phyloP scores from a whole-genome alignment of 2,329 filamentous ascomycete species.

The Neonectria hederae region DNA sequence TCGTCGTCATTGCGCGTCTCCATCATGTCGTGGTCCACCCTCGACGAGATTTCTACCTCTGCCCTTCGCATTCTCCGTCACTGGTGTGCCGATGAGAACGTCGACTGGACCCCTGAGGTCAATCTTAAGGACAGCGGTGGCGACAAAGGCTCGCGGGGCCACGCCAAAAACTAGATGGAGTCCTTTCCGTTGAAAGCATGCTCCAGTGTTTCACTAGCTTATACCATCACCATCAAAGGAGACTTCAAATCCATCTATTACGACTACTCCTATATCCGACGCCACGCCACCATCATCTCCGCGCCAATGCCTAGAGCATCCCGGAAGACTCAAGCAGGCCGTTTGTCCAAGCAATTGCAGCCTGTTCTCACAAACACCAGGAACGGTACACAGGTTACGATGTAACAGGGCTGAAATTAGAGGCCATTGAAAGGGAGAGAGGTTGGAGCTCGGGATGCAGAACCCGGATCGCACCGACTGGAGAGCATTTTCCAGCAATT shows the following conservation, averaged over 20 bases:
- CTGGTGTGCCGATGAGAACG: constrained; percentile 56
- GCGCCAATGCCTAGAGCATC: constrained; percentile 4
- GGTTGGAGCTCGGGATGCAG: constrained; percentile 11
- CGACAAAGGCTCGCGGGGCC: neutral
- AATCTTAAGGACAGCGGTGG: constrained; percentile 36
- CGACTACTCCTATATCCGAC: constrained; percentile 8
- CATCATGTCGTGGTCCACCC: constrained; percentile 53
- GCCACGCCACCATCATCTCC: constrained; percentile 3
- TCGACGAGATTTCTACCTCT: constrained; percentile 55
- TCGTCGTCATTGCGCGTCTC: constrained; percentile 44
- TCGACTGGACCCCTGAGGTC: constrained; percentile 57
- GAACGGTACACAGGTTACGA: neutral
- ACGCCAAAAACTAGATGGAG: neutral
- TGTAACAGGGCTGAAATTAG: neutral
- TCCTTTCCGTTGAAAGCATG: neutral
- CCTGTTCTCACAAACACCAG: neutral
- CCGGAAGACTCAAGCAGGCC: neutral
- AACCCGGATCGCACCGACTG: constrained; percentile 6
- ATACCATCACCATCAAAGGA: constrained; percentile 14
- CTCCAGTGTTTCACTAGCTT: constrained; percentile 13
- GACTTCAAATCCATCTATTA: constrained; percentile 17
- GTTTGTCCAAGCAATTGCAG: neutral
- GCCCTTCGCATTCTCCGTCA: constrained; percentile 52
- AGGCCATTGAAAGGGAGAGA: neutral
- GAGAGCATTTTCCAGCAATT: constrained; percentile 7